Evolutionary conservation across 306 rosid species (phyloP).

Genomic region (Corylus heterophylla): DNA sequence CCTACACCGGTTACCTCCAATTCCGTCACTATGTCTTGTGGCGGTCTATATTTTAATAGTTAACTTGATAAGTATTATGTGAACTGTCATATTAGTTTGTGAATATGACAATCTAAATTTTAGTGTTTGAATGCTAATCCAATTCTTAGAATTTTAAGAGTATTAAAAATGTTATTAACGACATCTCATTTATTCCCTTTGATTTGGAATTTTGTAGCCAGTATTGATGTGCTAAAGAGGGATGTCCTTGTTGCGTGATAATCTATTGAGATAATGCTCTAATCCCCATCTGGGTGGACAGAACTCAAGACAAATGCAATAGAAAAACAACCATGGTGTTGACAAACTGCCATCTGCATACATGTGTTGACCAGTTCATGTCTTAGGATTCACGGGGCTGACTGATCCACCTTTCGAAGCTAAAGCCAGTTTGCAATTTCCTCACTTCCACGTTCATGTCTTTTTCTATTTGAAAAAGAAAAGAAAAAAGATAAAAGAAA

Average conservation of each 20-base stretch:
- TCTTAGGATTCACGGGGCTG: conserved; percentile 34
- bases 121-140: too few relatives aligned
- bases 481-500: too few relatives aligned
- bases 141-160: background rate
- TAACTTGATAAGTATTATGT: too few relatives aligned
- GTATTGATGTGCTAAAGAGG: background rate
- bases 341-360: conserved; percentile 7
- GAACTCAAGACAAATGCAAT: conserved; percentile 22
- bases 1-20: too few relatives aligned
- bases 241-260: background rate
- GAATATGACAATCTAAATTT: too few relatives aligned
- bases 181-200: conserved; percentile 16
- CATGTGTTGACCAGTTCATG: background rate
- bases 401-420: conserved; percentile 26
- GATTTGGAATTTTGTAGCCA: background rate
- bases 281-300: conserved; percentile 12
- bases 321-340: background rate
- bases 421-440: background rate
- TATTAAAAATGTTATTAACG: background rate
- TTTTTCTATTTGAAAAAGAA: background rate
- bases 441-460: conserved; percentile 17
- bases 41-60: too few relatives aligned
- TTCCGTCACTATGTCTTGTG: too few relatives aligned
- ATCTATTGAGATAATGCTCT: background rate
- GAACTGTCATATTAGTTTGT: too few relatives aligned